Conservation (phyloP, 176 grass and related monocot genomes). For the Cenchrus fungigraminus region DNA sequence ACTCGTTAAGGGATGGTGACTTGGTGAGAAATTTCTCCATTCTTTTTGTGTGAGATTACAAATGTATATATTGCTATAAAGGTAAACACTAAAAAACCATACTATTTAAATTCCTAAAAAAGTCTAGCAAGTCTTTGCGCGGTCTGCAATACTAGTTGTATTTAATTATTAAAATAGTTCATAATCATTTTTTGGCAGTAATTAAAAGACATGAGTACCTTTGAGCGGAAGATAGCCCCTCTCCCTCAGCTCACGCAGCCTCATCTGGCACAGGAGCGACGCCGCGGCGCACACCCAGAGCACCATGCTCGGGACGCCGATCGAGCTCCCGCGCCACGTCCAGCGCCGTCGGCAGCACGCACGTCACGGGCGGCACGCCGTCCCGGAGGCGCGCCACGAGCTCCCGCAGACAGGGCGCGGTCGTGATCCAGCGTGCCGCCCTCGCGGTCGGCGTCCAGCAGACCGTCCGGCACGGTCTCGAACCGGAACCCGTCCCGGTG, state of each 20-base stretch:
- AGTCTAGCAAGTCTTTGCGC: too few species aligned
- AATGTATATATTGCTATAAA: too few species aligned
- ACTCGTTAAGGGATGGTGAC: too few species aligned
- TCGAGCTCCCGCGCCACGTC: too few species aligned
- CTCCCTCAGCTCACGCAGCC: conserved; percentile 35
- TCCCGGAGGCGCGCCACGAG: background rate
- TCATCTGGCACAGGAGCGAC: conserved; percentile 24
- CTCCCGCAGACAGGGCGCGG: background rate
- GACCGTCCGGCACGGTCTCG: conserved; percentile 36
- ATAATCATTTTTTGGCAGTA: too few species aligned
- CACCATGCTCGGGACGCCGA: conserved; percentile 27
- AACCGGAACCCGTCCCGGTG: background rate
- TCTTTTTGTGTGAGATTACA: too few species aligned
- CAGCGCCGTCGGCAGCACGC: background rate
- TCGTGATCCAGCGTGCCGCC: background rate
- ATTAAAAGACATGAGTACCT: background rate
- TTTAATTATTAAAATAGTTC: too few species aligned
- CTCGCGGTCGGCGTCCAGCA: background rate
- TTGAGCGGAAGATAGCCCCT: conserved; percentile 34
- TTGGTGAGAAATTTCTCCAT: too few species aligned
- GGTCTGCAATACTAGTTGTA: too few species aligned
- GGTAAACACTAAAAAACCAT: too few species aligned
- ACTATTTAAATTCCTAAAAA: too few species aligned
- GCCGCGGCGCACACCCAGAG: conserved; percentile 27
- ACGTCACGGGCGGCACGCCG: conserved; percentile 19